phyloP scores from a whole-genome alignment of 1,284 basidiomycete genomes.

The Apiotrichum gracile region DNA sequence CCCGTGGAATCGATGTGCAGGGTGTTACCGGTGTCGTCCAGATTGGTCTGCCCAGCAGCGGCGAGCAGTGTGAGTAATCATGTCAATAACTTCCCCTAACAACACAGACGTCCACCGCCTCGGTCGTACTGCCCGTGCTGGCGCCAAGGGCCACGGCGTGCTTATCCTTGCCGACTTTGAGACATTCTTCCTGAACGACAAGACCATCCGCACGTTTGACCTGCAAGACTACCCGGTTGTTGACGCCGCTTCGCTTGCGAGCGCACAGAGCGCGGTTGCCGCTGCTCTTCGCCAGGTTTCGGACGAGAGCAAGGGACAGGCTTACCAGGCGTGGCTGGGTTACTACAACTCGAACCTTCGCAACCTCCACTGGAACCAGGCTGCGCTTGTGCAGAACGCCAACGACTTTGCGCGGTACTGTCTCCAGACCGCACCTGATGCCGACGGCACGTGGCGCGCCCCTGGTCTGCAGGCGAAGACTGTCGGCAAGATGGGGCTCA shows the following conservation, averaged over 20 bases:
- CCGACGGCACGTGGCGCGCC: slow-evolving; percentile 21
- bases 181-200: slow-evolving; percentile 52
- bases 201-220: slow-evolving; percentile 50
- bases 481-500: slow-evolving; percentile 59
- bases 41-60: slow-evolving; percentile 49
- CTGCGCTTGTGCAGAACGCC: slow-evolving; percentile 50
- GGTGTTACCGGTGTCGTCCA: slow-evolving; percentile 54
- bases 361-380: slow-evolving; percentile 48
- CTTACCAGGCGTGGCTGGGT: slow-evolving; percentile 57
- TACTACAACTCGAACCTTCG: slow-evolving; percentile 55
- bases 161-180: slow-evolving; percentile 58
- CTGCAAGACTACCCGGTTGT: slow-evolving; percentile 36
- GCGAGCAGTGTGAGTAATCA: slow-evolving; percentile 47
- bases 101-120: slow-evolving; percentile 48
- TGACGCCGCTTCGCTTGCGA: slow-evolving; percentile 10
- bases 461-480: slow-evolving; percentile 54
- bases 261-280: slow-evolving; percentile 25
- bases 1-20: slow-evolving; percentile 51
- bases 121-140: slow-evolving; percentile 53
- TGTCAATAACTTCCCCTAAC: no score
- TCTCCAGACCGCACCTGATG: slow-evolving; percentile 49
- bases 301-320: slow-evolving; percentile 50
- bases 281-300: slow-evolving; percentile 33
- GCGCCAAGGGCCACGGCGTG: slow-evolving; percentile 54
- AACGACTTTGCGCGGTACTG: slow-evolving; percentile 51